phyloP scores from a whole-genome alignment of 2,329 filamentous ascomycete genomes.

The Fusarium goolgardi region DNA sequence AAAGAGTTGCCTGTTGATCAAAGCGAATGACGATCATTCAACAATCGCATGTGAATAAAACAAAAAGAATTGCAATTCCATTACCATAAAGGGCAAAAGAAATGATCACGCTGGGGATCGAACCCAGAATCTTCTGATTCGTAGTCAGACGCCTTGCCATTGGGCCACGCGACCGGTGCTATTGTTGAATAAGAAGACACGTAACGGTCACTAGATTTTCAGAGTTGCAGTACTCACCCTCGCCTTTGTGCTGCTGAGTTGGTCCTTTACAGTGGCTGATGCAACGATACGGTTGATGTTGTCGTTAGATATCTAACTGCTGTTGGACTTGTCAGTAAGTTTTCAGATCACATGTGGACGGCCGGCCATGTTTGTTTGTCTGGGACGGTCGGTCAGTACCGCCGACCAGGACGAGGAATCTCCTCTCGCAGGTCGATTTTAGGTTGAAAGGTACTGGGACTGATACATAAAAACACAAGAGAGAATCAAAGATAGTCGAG shows the following conservation, averaged over 20 bases:
- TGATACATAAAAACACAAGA: background rate
- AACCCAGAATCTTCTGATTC: conserved; percentile 41
- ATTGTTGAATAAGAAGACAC: background rate
- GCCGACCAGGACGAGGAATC: background rate
- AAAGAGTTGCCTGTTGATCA: background rate
- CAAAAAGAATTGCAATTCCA: no score
- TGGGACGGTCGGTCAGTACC: background rate
- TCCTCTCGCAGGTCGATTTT: background rate
- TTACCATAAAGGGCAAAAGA: background rate
- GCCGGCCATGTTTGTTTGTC: no score
- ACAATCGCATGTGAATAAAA: accelerated
- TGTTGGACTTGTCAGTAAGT: background rate
- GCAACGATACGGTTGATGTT: background rate
- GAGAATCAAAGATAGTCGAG: background rate
- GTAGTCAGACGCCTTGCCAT: conserved; percentile 40
- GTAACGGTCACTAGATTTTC: background rate
- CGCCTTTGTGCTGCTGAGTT: background rate
- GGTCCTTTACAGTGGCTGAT: background rate
- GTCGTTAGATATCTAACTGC: background rate
- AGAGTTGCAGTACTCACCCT: background rate
- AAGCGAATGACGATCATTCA: no score
- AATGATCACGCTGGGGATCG: conserved; percentile 37
- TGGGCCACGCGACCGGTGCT: conserved; percentile 29
- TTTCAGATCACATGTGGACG: accelerated
- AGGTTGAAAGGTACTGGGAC: accelerated